Evolutionary conservation across 2,329 filamentous ascomycete genomes (phyloP), one percentile per base, ranked within the genome.

Genomic region (Verticillium klebahnii): DNA sequence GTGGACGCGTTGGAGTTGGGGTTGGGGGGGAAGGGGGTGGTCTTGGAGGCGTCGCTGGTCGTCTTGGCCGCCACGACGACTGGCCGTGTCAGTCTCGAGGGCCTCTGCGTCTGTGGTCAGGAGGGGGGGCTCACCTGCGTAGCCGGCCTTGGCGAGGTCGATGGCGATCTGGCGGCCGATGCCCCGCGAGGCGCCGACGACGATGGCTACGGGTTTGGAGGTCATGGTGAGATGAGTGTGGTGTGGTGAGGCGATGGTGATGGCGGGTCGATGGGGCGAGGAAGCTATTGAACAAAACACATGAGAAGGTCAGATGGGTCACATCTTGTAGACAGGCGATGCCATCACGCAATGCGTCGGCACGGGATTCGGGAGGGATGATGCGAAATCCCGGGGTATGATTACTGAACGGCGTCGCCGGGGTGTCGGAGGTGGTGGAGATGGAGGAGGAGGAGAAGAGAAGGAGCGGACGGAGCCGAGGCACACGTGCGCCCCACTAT

Each of bases 141-240:
- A 94, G 40, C 86, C 88, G 66, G 87, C 82, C 67, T 79, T 85
- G 8, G 91, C 89, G 3, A 96, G 80, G 70, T 92, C 89, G 68
- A 96, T 83, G 61, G 92, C 91, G 45, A 95, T 80, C 72, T 95
- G 91, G 50, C 91, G 81, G 56, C 92, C 92, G 65, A 96, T 94
- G 40, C 92, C 92, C 64, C 92, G 80, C 0, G 90, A 93, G 2
- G 89, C 90, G 45, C 91, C 91, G 23, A 93, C 82, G 5, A 94
- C 79, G 23, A 93, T 80, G 23, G 89, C 90, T 7, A 93, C 89
- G 40, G 40, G n/a, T 52, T 61, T 63, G 19, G 61, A 45, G 14
- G 12, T 19, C 34, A 69, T 68, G 36, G 32, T 65, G 29, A 56
- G 52, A 29, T 4, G 34, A 29, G 12, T 8, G 45, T 17, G 4